Evolutionary conservation across 345 rosid species (phyloP), one percentile per base, ranked within the genome.

Genomic region (Ricinus communis): DNA sequence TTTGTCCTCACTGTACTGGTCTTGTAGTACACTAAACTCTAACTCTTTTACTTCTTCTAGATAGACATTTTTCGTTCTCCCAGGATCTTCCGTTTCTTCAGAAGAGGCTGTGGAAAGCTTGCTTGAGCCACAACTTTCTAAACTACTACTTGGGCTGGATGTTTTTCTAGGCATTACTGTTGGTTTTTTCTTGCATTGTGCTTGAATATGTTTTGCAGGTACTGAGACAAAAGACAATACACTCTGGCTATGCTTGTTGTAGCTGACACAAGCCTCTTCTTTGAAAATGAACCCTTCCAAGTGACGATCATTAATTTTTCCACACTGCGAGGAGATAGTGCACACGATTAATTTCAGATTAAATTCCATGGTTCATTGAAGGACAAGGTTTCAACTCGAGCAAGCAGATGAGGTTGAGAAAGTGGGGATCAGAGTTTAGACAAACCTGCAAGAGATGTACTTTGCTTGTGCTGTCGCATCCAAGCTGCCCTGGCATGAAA

Each of bases 31-130:
- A 40, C 31, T 30, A 54, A 21, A 66, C 18, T 57, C 47, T 11
- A 80, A 28, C 58, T 81, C 79, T 53, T 67, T 63, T 57, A 65
- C 59, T 43, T 71, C 72, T 41, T 76, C 75, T 64, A 68, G 47
- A 19, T 49, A 59, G 68, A 53, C 51, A 33, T 18, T 25, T n/a
- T 9, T 50, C n/a, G 47, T 21, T 62, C 24, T 56, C 33, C 19
- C 49, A 62, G 51, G 53, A 46, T 73, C 77, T n/a, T 51, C 40
- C 55, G n/a, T 68, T 12, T 38, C 33, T 51, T 50, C 21, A 31
- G 33, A 65, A 25, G 76, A 52, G 70, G 38, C 27, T 2, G 43
- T 4, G 2, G 56, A 28, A 52, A 51, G 43, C 38, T 33, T 33
- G 38, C 6, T 33, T 33, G 38, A 33, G 6, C 38, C 38, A 33